phyloP scores from a whole-genome alignment of 1,284 basidiomycete species.

The Trichosporon coremiiforme region DNA sequence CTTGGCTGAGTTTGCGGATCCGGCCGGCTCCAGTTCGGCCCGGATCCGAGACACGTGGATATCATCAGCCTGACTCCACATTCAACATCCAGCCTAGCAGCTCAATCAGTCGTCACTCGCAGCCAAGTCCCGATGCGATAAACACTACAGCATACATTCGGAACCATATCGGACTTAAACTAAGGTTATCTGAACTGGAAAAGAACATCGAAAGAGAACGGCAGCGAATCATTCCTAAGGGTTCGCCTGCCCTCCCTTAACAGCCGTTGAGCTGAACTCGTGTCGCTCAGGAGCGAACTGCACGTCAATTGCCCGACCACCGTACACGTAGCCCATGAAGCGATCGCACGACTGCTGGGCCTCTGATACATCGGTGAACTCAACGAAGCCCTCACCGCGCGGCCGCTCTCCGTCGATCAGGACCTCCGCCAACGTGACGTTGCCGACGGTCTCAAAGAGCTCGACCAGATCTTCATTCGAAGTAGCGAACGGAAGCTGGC shows the following conservation, averaged over 20 bases:
- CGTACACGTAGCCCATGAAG: slow-evolving; percentile 89
- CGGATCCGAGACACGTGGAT: slow-evolving; percentile 10
- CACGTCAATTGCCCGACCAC: slow-evolving; percentile 84
- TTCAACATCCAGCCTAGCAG: no score
- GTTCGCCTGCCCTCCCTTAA: slow-evolving; percentile 71
- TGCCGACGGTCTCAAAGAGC: slow-evolving; percentile 95
- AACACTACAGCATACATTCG: slow-evolving; percentile 9
- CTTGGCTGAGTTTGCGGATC: neutral
- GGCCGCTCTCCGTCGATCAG: slow-evolving; percentile 85
- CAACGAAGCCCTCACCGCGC: slow-evolving; percentile 92
- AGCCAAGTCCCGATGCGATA: neutral
- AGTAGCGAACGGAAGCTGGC: slow-evolving; percentile 93
- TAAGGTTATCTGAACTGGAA: neutral
- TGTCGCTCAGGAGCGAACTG: slow-evolving; percentile 92
- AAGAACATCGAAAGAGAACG: neutral
- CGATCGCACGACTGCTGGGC: slow-evolving; percentile 94
- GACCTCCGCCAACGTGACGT: slow-evolving; percentile 91
- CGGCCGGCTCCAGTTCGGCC: neutral
- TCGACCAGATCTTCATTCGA: slow-evolving; percentile 99
- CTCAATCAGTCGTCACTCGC: no score
- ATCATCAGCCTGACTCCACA: neutral
- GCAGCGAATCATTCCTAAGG: neutral
- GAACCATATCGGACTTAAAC: neutral
- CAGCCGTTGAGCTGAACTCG: slow-evolving; percentile 78
- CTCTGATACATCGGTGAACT: slow-evolving; percentile 83